Conservation (phyloP, 2,329 filamentous ascomycete genomes). For the Akanthomyces dipterigenus region DNA sequence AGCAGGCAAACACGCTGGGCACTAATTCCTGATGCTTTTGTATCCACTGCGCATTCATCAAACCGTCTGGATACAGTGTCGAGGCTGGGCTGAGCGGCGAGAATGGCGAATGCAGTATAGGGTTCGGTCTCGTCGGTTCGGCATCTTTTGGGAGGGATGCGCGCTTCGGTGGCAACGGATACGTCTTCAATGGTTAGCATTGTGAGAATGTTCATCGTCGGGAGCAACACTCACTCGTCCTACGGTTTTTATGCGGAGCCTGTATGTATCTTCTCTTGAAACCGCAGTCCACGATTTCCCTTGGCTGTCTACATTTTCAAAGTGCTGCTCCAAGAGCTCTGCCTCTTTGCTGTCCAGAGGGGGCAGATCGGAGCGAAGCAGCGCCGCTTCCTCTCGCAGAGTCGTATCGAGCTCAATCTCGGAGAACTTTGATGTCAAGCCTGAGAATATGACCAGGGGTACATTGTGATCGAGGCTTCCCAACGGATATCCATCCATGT, state of each 20-base stretch:
- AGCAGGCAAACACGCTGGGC: conserved; percentile 72
- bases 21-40: conserved; percentile 82
- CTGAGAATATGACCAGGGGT: conserved; percentile 76
- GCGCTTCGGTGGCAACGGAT: conserved; percentile 51
- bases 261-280: conserved; percentile 43
- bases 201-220: conserved; percentile 4
- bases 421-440: conserved; percentile 46
- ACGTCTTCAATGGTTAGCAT: conserved; percentile 33
- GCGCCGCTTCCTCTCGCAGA: conserved; percentile 51
- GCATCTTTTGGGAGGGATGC: conserved; percentile 46
- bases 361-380: conserved; percentile 65
- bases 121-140: conserved; percentile 39
- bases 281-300: conserved; percentile 60
- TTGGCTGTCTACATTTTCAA: conserved; percentile 59
- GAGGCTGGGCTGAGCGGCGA: conserved; percentile 84
- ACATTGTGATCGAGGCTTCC: conserved; percentile 83
- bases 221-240: conserved; percentile 63
- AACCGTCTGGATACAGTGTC: conserved; percentile 78
- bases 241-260: conserved; percentile 65
- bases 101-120: conserved; percentile 78
- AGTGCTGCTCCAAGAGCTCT: conserved; percentile 56
- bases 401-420: conserved; percentile 39
- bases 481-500: conserved; percentile 68
- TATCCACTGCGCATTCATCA: conserved; percentile 77
- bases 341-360: conserved; percentile 59